These are phyloP conservation scores for Hemileia vastatrix DNA, from an alignment of 1,284 basidiomycete genomes.

Conservation along the genomic window DNA sequence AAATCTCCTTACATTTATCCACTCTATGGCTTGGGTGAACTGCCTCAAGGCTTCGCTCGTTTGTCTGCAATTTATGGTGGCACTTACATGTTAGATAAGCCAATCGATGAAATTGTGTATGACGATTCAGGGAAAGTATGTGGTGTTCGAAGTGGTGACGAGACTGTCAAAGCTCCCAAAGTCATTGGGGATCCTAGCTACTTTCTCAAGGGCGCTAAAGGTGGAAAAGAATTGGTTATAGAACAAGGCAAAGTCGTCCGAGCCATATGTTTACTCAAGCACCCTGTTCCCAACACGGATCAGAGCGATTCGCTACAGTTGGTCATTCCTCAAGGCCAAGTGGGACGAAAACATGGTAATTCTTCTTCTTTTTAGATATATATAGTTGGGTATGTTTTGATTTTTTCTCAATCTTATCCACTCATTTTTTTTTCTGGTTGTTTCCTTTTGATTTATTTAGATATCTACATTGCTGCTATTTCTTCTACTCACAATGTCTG, in stretches of 20 bases:
- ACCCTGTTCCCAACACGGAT: slow-evolving; percentile 95
- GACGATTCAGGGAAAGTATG: slow-evolving; percentile 78
- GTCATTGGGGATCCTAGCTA: slow-evolving; percentile 98
- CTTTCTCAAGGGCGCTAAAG: slow-evolving; percentile 60
- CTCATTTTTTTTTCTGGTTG: neutral
- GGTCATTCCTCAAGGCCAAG: slow-evolving; percentile 98
- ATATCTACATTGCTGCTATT: slow-evolving; percentile 97
- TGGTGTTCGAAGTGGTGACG: slow-evolving; percentile 77
- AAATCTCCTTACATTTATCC: slow-evolving; percentile 99
- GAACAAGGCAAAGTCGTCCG: slow-evolving; percentile 92
- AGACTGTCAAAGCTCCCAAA: slow-evolving; percentile 94
- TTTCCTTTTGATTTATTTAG: slow-evolving; percentile 48
- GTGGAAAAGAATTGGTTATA: slow-evolving; percentile 71
- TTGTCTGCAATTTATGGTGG: slow-evolving; percentile 98
- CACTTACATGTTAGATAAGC: slow-evolving; percentile 99
- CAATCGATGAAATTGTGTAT: slow-evolving; percentile 80
- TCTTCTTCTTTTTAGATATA: slow-evolving; percentile 19
- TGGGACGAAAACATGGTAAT: slow-evolving; percentile 80
- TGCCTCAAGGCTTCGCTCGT: slow-evolving; percentile 97
- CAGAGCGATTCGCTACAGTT: slow-evolving; percentile 91
- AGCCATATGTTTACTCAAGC: slow-evolving; percentile 96
- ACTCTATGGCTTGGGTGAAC: slow-evolving; percentile 94
- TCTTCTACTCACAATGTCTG: slow-evolving; percentile 96
- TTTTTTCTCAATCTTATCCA: neutral
- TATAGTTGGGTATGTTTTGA: slow-evolving; percentile 10